Evolutionary conservation across 805 yeast species (phyloP).

Genomic region (Candida caryicola): DNA sequence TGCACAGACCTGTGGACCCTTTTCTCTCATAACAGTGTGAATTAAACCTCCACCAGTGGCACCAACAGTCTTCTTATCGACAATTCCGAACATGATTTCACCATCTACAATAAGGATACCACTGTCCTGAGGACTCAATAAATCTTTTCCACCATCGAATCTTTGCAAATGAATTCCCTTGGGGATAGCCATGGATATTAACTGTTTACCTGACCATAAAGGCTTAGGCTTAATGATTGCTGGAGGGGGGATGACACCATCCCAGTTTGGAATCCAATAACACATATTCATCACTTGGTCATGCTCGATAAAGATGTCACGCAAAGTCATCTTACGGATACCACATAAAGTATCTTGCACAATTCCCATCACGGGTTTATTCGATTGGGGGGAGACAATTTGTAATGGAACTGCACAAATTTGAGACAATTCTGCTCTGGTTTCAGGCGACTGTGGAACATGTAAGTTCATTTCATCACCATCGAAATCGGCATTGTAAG

Average conservation of each 20-base stretch:
- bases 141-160: conserved; percentile 84
- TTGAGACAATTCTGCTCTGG: conserved; percentile 92
- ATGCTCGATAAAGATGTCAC: conserved; percentile 84
- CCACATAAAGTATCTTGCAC: conserved; percentile 99
- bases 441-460: conserved; percentile 97
- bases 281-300: conserved; percentile 95
- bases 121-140: conserved; percentile 82
- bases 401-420: conserved; percentile 96
- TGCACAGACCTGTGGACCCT: conserved; percentile 89
- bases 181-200: conserved; percentile 89
- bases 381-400: conserved; percentile 97
- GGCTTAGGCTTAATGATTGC: conserved; percentile 93
- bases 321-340: conserved; percentile 88
- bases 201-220: conserved; percentile 96
- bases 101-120: conserved; percentile 97
- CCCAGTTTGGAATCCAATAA: conserved; percentile 99
- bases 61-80: conserved; percentile 97
- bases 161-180: conserved; percentile 93
- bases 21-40: conserved; percentile 96
- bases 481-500: conserved; percentile 99
- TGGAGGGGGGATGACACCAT: conserved; percentile 95
- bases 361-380: conserved; percentile 99
- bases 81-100: conserved; percentile 96
- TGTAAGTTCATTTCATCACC: conserved; percentile 99
- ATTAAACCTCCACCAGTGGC: conserved; percentile 97